phyloP scores from a whole-genome alignment of 352 stramenopile species.

The Phytophthora litchii region DNA sequence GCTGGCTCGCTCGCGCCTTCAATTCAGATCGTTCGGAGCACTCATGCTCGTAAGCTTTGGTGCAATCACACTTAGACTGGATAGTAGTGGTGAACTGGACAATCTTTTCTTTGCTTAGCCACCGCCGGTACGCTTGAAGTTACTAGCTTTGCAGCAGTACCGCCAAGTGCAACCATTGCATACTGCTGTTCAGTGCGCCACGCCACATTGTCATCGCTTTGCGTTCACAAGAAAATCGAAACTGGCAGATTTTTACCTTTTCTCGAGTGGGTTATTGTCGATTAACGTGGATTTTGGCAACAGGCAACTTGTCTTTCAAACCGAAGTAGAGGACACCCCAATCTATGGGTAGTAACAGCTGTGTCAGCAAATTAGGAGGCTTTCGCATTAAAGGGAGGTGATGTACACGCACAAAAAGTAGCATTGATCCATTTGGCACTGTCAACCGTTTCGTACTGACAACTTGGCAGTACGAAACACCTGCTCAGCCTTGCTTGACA shows the following conservation, averaged over 20 bases:
- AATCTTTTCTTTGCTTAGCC: background rate
- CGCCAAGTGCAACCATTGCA: slow-evolving; percentile 1
- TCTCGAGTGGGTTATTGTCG: no score
- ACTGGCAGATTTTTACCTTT: no score
- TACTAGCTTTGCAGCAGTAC: background rate
- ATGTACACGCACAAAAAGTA: slow-evolving; percentile 22
- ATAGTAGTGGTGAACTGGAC: background rate
- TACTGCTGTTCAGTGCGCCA: background rate
- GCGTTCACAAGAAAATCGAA: background rate
- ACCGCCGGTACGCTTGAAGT: slow-evolving; percentile 20
- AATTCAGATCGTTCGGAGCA: slow-evolving; percentile 13
- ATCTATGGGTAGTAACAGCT: no score
- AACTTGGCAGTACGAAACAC: background rate
- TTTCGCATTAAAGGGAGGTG: slow-evolving; percentile 7
- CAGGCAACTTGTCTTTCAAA: no score
- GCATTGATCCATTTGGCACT: background rate
- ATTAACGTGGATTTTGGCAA: no score
- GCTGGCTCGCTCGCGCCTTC: slow-evolving; percentile 16
- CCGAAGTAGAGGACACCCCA: no score
- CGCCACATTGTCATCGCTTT: slow-evolving; percentile 3
- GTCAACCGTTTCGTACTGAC: no score
- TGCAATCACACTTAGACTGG: background rate
- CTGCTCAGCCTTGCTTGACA: slow-evolving; percentile 24
- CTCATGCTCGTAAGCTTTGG: background rate
- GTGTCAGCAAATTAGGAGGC: no score